These are phyloP conservation scores for Cicer cuneatum DNA, from an alignment of 306 rosid genomes.

Conservation along the genomic window DNA sequence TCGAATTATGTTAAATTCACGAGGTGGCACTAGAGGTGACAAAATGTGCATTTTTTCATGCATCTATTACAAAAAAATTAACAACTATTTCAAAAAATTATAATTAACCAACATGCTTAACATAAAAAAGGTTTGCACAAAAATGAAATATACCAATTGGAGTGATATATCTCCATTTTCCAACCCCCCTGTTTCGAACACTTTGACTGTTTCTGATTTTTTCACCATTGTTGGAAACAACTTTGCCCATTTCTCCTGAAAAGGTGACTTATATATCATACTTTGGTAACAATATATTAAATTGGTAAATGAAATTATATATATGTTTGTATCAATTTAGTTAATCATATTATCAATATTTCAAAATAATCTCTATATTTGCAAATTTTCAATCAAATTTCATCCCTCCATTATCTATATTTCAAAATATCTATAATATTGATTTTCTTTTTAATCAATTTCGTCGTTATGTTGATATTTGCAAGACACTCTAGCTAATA, in stretches of 20 bases:
- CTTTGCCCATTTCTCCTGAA: slow-evolving; percentile 1
- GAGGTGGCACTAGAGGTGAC: slow-evolving; percentile 67
- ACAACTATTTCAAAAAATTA: not conserved
- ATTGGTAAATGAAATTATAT: too few relatives aligned
- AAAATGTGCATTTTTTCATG: slow-evolving; percentile 65
- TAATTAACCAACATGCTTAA: not conserved
- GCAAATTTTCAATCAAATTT: too few relatives aligned
- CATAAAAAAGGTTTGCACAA: not conserved
- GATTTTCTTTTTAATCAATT: too few relatives aligned
- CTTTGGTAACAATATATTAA: not conserved
- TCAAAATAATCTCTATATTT: too few relatives aligned
- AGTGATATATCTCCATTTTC: slow-evolving; percentile 59
- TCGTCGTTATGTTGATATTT: too few relatives aligned
- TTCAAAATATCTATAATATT: too few relatives aligned
- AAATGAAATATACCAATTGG: slow-evolving; percentile 71
- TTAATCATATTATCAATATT: too few relatives aligned
- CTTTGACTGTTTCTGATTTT: slow-evolving; percentile 57
- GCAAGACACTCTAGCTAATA: too few relatives aligned
- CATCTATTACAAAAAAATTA: slow-evolving; percentile 57
- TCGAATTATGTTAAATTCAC: slow-evolving; percentile 65
- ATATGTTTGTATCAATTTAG: too few relatives aligned
- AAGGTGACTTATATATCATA: not conserved
- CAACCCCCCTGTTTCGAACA: slow-evolving; percentile 51
- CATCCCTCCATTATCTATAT: too few relatives aligned
- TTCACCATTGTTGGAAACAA: slow-evolving; percentile 63